Evolutionary conservation across 2,329 filamentous ascomycete species (phyloP), one percentile per base, ranked within the genome.

Genomic region (Endoconidiophora laricicola): DNA sequence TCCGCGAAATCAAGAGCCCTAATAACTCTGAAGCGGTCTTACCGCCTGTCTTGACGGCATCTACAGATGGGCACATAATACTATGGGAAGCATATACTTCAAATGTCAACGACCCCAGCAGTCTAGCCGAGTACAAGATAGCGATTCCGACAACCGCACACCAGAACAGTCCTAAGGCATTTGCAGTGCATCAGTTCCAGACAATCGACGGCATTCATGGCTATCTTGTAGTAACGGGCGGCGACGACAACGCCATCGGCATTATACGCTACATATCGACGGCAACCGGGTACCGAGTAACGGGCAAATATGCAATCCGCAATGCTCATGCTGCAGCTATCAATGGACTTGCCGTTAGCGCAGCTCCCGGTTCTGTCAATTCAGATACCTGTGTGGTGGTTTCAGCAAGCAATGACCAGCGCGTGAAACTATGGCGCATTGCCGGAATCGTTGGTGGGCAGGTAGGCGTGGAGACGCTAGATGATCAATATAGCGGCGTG

Each of bases 241-340:
- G 91, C 20, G 91, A 98, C 58, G 91, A 96, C 62, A 91, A 91
- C 54, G 81, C 82, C 3, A 62, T 96, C 0, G 80, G 74, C 0
- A 42, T 53, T 7, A 51, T 55, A n/a, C 46, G 26, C 47, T 54
- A 23, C 12, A 24, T 52, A 10, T 26, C 57, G 5, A 36, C 50
- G 20, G 12, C 14, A 6, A 24, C 40, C 18, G 20, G 47, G 4
- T 50, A 53, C 36, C 20, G 4, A 1, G 45, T 53, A n/a, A 46
- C 52, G n/a, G 48, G 46, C 5, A 53, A 46, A 42, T 46, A 38
- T 2, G 48, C 54, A 36, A 62, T 82, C 2, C 66, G 67, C 22
- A 69, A 70, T 2, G 81, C 83, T 0, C 85, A 91, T 58, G 78
- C 80, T 0, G 82, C 83, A 1, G 81, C 83, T 2, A 68, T 88